These are phyloP conservation scores for Boehmeria nivea DNA, from an alignment of 306 rosid species.

Conservation along the genomic window DNA sequence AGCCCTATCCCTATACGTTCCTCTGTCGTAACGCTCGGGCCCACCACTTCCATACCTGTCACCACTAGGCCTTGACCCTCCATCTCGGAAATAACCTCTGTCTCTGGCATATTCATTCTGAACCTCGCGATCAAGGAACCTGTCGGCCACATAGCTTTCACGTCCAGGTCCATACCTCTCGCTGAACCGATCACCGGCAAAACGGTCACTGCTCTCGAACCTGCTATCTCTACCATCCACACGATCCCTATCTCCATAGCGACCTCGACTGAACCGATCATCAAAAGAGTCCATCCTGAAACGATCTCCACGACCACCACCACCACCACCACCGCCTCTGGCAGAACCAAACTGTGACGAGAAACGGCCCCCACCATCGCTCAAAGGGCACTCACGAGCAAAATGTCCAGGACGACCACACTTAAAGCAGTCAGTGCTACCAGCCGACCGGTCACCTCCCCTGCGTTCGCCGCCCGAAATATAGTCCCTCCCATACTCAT, in stretches of 20 bases:
- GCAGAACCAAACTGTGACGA: conserved; percentile 21
- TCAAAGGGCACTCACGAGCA: conserved; percentile 39
- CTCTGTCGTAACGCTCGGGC: conserved; percentile 22
- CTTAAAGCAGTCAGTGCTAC: conserved; percentile 36
- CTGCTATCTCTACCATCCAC: background rate
- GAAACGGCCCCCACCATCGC: conserved; percentile 26
- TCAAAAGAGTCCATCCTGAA: conserved; percentile 20
- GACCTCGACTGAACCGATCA: conserved; percentile 24
- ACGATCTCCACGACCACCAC: conserved; percentile 29
- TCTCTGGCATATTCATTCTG: conserved; percentile 23
- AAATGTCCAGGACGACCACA: conserved; percentile 41
- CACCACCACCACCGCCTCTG: too few relatives aligned
- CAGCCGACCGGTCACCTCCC: conserved; percentile 19
- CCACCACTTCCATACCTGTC: conserved; percentile 32
- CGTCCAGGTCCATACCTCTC: conserved; percentile 13
- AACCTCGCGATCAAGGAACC: conserved; percentile 17
- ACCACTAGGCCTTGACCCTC: conserved; percentile 25
- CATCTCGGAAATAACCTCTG: conserved; percentile 26
- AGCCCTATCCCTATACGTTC: conserved; percentile 27
- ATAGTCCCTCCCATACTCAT: conserved; percentile 13
- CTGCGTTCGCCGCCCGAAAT: conserved; percentile 14
- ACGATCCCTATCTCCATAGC: conserved; percentile 23
- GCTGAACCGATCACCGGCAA: conserved; percentile 20
- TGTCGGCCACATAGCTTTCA: conserved; percentile 12
- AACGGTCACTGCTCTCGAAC: conserved; percentile 26